phyloP scores from a whole-genome alignment of 352 stramenopile species.

The Globisporangium barbulae region DNA sequence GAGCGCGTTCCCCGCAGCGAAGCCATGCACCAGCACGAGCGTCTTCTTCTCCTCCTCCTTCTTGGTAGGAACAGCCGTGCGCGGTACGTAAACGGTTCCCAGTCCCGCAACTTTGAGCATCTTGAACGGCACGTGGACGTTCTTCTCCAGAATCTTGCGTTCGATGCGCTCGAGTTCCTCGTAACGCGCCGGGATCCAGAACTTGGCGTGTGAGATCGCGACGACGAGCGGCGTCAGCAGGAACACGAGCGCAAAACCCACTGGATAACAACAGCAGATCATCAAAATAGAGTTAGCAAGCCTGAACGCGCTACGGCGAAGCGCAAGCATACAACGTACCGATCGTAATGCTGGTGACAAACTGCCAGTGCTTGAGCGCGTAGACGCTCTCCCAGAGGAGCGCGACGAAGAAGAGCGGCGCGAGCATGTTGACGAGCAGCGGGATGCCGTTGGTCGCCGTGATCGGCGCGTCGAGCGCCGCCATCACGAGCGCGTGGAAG shows the following conservation, averaged over 20 bases:
- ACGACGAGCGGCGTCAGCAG: constrained; percentile 30
- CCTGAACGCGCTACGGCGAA: too few species aligned
- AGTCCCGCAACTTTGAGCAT: constrained; percentile 52
- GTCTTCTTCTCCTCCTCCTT: constrained; percentile 25
- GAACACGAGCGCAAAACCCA: constrained; percentile 33
- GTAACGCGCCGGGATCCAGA: constrained; percentile 51
- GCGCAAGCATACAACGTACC: constrained; percentile 12
- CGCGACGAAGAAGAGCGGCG: constrained; percentile 23
- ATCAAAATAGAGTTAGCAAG: background rate
- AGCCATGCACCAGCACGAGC: constrained; percentile 64
- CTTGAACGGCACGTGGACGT: constrained; percentile 41
- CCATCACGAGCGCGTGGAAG: constrained; percentile 38
- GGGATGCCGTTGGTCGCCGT: constrained; percentile 22
- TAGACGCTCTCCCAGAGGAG: constrained; percentile 27
- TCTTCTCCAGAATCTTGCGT: constrained; percentile 35
- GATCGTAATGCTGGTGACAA: constrained; percentile 24
- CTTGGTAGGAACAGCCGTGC: constrained; percentile 16
- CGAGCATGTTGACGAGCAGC: constrained; percentile 24
- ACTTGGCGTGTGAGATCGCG: constrained; percentile 30
- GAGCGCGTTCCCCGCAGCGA: constrained; percentile 57
- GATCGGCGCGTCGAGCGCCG: constrained; percentile 28
- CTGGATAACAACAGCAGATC: background rate
- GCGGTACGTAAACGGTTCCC: constrained; percentile 62
- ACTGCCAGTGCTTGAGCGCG: constrained; percentile 30
- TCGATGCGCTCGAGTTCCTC: constrained; percentile 47